Evolutionary conservation across 768 basidiomycete genomes (phyloP).

Genomic region (Mycena alexandri): DNA sequence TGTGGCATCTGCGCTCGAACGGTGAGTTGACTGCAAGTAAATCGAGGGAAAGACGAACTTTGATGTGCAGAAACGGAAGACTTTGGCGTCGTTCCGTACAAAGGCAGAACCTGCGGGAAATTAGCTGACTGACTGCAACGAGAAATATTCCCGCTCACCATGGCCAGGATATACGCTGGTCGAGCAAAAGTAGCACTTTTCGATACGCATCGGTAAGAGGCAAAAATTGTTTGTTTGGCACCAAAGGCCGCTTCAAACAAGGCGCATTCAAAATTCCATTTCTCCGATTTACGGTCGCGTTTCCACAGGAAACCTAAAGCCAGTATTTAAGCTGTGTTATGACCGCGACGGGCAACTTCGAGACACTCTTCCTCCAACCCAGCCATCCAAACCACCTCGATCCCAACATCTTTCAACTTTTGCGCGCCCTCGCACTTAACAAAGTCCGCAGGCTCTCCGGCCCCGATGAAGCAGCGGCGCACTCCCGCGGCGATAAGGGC

Average conservation of each 20-base stretch:
- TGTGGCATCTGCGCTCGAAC: conserved; percentile 80
- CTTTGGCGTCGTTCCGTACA: conserved; percentile 97
- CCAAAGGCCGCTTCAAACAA: background rate
- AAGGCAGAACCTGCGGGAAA: conserved; percentile 82
- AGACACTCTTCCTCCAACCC: conserved; percentile 87
- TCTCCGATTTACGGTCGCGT: too few relatives aligned
- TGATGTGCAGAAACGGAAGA: conserved; percentile 97
- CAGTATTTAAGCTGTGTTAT: conserved; percentile 34
- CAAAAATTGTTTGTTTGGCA: conserved; percentile 16
- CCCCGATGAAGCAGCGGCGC: conserved; percentile 87
- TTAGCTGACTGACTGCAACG: conserved; percentile 13
- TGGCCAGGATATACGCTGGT: conserved; percentile 97
- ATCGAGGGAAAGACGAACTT: conserved; percentile 69
- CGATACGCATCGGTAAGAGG: conserved; percentile 80
- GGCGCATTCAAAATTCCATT: background rate
- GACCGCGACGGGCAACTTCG: conserved; percentile 77
- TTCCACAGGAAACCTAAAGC: too few relatives aligned
- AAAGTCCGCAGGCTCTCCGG: conserved; percentile 93
- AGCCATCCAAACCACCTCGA: conserved; percentile 80
- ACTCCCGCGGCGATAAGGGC: conserved; percentile 81
- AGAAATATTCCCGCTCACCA: conserved; percentile 60
- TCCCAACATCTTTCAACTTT: conserved; percentile 75
- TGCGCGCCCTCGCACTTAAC: conserved; percentile 91
- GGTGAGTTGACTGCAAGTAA: conserved; percentile 18
- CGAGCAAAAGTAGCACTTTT: conserved; percentile 99